These are phyloP conservation scores for Aureobasidium pullulans DNA, from an alignment of 2,329 filamentous ascomycete species.

Conservation along the genomic window DNA sequence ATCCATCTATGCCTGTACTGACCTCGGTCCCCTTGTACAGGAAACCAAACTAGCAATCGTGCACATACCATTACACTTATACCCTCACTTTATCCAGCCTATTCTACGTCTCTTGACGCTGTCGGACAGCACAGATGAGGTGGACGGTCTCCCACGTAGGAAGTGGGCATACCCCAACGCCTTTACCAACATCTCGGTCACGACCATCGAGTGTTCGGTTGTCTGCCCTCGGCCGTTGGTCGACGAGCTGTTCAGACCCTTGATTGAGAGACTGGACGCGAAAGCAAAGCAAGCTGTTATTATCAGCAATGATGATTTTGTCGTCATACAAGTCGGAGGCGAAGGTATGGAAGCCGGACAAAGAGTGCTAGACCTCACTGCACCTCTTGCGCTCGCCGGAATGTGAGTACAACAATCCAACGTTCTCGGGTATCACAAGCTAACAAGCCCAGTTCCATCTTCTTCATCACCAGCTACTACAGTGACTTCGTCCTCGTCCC, in stretches of 20 bases:
- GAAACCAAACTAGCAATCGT: slow-evolving; percentile 81
- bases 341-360: slow-evolving; percentile 87
- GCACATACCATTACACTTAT: slow-evolving; percentile 75
- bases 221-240: slow-evolving; percentile 76
- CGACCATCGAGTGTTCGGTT: slow-evolving; percentile 84
- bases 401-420: slow-evolving; percentile 48
- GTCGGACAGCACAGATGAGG: slow-evolving; percentile 31
- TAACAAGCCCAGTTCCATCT: slow-evolving; percentile 58
- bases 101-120: slow-evolving; percentile 75
- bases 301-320: slow-evolving; percentile 76
- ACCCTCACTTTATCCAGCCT: slow-evolving; percentile 72
- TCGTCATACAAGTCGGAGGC: slow-evolving; percentile 82
- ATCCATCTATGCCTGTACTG: neutral
- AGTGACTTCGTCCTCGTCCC: slow-evolving; percentile 95
- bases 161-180: slow-evolving; percentile 53
- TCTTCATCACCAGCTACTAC: slow-evolving; percentile 98
- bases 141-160: slow-evolving; percentile 28
- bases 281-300: slow-evolving; percentile 45
- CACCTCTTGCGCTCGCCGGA: slow-evolving; percentile 80
- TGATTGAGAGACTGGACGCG: slow-evolving; percentile 56
- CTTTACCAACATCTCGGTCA: slow-evolving; percentile 91
- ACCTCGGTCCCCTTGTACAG: slow-evolving; percentile 42
- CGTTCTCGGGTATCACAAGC: neutral
- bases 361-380: slow-evolving; percentile 84
- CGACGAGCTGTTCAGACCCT: slow-evolving; percentile 65